A percentile compares a stretch with the other conserved stretches of the same genome.
phyloP scores from a whole-genome alignment of 208 protist genomes.

The Trypanosoma cruzi region DNA sequence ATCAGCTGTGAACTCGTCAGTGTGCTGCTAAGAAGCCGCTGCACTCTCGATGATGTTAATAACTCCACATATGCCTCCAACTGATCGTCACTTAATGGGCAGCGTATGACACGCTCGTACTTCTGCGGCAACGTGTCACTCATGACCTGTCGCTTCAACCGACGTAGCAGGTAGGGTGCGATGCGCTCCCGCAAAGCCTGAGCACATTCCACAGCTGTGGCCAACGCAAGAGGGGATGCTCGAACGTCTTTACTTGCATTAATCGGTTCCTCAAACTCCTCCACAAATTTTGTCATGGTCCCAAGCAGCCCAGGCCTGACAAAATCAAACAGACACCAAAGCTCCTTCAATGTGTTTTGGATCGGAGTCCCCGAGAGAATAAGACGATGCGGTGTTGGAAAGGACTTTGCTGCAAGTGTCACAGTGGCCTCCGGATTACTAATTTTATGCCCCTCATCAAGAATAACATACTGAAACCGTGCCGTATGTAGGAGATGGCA shows the following conservation, averaged over 20 bases:
- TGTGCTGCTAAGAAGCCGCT: constrained; percentile 47
- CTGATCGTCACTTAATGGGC: constrained; percentile 94
- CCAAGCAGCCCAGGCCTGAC: constrained; percentile 96
- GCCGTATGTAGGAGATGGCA: constrained; percentile 50
- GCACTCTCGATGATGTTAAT: constrained; percentile 71
- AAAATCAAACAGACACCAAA: constrained; percentile 99
- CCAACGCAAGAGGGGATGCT: constrained; percentile 85
- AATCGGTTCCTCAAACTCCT: constrained; percentile 86
- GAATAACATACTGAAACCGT: constrained; percentile 95
- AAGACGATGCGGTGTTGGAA: constrained; percentile 94
- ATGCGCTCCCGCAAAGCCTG: constrained; percentile 93
- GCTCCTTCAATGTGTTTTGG: constrained; percentile 98
- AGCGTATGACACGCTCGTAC: constrained; percentile 97
- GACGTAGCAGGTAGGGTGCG: constrained; percentile 95
- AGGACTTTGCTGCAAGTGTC: constrained; percentile 95
- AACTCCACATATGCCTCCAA: constrained; percentile 91
- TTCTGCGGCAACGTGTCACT: constrained; percentile 91
- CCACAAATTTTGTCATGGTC: constrained; percentile 74
- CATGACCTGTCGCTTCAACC: constrained; percentile 96
- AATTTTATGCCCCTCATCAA: constrained; percentile 98
- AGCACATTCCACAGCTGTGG: constrained; percentile 95
- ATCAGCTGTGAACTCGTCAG: constrained; percentile 30
- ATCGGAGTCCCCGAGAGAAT: constrained; percentile 97
- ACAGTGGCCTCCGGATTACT: constrained; percentile 95
- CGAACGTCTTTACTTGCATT: constrained; percentile 91